Percentiles rank a stretch among this genome's conserved stretches.
Conservation (phyloP, 192 early-diverging fungal species). For the Linnemannia schmuckeri region DNA sequence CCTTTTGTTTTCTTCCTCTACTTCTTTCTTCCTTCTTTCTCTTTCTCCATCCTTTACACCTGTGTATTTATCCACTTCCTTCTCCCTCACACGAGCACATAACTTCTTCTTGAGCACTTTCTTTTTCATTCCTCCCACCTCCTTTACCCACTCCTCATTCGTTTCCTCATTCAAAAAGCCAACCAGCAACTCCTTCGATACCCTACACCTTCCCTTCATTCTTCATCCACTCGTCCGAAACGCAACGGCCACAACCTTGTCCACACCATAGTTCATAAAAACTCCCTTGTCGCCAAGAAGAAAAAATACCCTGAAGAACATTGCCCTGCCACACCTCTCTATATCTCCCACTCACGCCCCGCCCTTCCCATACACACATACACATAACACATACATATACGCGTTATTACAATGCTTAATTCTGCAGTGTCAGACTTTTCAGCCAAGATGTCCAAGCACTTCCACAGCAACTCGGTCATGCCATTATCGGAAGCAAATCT, state of each 20-base stretch:
- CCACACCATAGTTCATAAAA: too few species aligned
- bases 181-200: not conserved
- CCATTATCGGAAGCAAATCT: slow-evolving; percentile 50
- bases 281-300: too few species aligned
- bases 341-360: too few species aligned
- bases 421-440: slow-evolving; percentile 20
- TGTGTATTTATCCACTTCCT: not conserved
- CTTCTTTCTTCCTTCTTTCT: not conserved
- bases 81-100: not conserved
- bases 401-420: not conserved
- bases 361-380: not conserved
- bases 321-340: too few species aligned
- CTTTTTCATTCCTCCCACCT: not conserved
- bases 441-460: slow-evolving; percentile 29
- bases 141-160: not conserved
- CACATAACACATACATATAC: not conserved
- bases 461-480: slow-evolving; percentile 20
- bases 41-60: not conserved
- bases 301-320: not conserved
- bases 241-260: too few species aligned
- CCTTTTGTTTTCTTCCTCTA: not conserved
- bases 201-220: not conserved
- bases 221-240: too few species aligned
- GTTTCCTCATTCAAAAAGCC: not conserved
- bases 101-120: not conserved